Percentiles rank a stretch among this genome's conserved stretches.
Evolutionary conservation across 169 alveolate species (phyloP).

Genomic region (Cryptosporidium bovis): DNA sequence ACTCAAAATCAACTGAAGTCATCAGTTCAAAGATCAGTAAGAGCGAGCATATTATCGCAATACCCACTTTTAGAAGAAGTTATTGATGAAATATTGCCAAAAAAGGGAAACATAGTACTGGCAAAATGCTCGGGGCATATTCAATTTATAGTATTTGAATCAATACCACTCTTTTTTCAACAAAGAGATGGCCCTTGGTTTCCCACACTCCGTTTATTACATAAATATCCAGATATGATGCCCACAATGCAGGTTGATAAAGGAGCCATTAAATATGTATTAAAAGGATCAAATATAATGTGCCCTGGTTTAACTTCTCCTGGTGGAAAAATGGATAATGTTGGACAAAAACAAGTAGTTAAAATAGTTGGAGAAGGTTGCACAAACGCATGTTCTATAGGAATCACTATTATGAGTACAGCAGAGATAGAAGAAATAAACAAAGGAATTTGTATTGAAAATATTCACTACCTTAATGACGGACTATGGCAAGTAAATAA

Average conservation of each 20-base stretch:
- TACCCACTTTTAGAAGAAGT: conserved; percentile 88
- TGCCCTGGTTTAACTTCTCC: conserved; percentile 97
- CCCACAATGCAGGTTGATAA: conserved; percentile 96
- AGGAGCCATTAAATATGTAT: conserved; percentile 95
- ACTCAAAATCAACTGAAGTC: conserved; percentile 87
- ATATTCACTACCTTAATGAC: conserved; percentile 91
- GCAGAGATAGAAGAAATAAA: conserved; percentile 89
- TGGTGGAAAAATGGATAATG: conserved; percentile 95
- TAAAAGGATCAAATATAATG: conserved; percentile 96
- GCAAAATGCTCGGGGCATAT: conserved; percentile 89
- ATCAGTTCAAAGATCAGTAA: conserved; percentile 87
- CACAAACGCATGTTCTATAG: conserved; percentile 95
- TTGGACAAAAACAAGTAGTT: conserved; percentile 87
- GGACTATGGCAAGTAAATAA: conserved; percentile 91
- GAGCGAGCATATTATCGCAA: conserved; percentile 81
- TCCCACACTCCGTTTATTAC: conserved; percentile 93
- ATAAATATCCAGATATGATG: conserved; percentile 94
- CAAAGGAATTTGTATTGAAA: conserved; percentile 93
- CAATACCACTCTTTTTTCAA: conserved; percentile 88
- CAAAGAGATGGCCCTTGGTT: conserved; percentile 94
- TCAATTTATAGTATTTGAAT: conserved; percentile 82
- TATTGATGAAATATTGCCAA: conserved; percentile 91
- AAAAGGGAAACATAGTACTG: conserved; percentile 83
- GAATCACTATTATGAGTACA: conserved; percentile 93
- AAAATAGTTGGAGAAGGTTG: conserved; percentile 91